These are phyloP conservation scores for Leccinum longicurvipes DNA, from an alignment of 768 basidiomycete species.

Conservation along the genomic window DNA sequence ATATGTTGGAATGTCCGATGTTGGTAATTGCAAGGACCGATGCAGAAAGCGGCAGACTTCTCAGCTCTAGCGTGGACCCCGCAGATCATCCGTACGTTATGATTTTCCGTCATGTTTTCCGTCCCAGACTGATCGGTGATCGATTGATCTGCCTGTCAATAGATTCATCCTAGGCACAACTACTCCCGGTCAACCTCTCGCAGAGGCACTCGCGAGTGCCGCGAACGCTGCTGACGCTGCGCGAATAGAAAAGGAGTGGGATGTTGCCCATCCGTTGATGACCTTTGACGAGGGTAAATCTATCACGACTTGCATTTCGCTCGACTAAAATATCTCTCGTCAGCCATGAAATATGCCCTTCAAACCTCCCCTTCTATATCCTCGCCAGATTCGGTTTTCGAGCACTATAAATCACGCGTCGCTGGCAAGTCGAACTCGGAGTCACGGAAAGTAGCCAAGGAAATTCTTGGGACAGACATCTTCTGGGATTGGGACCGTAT, in stretches of 20 bases:
- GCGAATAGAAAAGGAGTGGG: constrained; percentile 74
- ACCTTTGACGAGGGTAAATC: constrained; percentile 81
- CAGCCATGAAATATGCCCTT: constrained; percentile 26
- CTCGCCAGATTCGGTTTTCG: constrained; percentile 42
- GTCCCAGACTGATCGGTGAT: constrained; percentile 6
- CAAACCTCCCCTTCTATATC: constrained; percentile 20
- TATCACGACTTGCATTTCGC: constrained; percentile 43
- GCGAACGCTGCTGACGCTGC: constrained; percentile 68
- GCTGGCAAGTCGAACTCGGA: constrained; percentile 69
- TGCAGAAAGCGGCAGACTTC: constrained; percentile 80
- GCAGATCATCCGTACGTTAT: constrained; percentile 62
- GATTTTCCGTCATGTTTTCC: constrained; percentile 10
- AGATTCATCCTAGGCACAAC: constrained; percentile 70
- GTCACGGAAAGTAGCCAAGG: constrained; percentile 68
- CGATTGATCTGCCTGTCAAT: constrained; percentile 3
- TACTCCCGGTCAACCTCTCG: constrained; percentile 47
- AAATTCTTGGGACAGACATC: constrained; percentile 60
- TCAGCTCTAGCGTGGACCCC: constrained; percentile 80
- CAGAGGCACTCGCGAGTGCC: constrained; percentile 67
- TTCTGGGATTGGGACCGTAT: constrained; percentile 88
- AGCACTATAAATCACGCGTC: constrained; percentile 56
- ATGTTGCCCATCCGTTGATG: constrained; percentile 58
- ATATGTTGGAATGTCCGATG: constrained; percentile 85
- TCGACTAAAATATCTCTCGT: not conserved
- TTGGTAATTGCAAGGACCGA: constrained; percentile 90